phyloP scores from a whole-genome alignment of 176 grass and related monocot genomes.

The Urochloa ruziziensis region DNA sequence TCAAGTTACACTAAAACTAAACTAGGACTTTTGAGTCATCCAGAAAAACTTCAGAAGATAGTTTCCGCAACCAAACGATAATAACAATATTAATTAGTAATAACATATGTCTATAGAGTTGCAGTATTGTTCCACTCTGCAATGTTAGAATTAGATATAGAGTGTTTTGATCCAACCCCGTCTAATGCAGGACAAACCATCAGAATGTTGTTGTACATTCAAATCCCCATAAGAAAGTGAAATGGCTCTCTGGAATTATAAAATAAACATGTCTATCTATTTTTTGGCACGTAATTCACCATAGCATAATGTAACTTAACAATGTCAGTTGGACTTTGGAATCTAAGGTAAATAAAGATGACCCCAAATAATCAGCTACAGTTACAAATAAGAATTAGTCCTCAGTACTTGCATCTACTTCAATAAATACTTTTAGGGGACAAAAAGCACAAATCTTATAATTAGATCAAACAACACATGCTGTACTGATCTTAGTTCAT shows the following conservation, averaged over 20 bases:
- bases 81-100: background rate
- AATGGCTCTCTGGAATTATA: background rate
- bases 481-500: background rate
- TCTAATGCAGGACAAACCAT: constrained; percentile 10
- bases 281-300: background rate
- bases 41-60: background rate
- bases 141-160: background rate
- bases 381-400: constrained; percentile 1
- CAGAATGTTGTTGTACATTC: constrained; percentile 1
- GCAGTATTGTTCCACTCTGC: background rate
- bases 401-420: background rate
- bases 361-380: background rate
- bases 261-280: background rate
- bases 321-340: background rate
- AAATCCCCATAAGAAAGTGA: background rate
- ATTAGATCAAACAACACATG: constrained; percentile 24
- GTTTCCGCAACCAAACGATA: background rate
- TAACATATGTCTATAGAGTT: background rate
- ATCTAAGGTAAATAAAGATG: background rate
- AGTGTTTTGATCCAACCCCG: background rate
- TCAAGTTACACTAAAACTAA: background rate
- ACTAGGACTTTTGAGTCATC: background rate
- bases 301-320: background rate
- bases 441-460: constrained; percentile 18
- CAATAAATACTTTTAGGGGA: background rate